Percentiles rank a stretch among this genome's conserved stretches.
Evolutionary conservation across 2,329 filamentous ascomycete genomes (phyloP).

Genomic region (Colletotrichum ledebouriae): DNA sequence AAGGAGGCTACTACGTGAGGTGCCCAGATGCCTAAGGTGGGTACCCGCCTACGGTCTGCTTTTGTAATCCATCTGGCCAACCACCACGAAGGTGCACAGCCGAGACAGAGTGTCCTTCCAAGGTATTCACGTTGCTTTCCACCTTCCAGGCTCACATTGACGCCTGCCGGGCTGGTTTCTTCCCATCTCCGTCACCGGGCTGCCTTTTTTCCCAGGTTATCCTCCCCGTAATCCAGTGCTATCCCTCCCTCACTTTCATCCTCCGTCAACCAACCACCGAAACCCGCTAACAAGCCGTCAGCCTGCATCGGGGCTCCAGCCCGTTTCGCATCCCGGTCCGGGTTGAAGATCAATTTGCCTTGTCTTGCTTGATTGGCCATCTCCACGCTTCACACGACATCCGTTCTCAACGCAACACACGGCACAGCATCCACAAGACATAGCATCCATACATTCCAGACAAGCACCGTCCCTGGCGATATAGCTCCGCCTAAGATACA

Average conservation of each 20-base stretch:
- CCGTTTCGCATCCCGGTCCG: slow-evolving; percentile 29
- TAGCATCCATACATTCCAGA: slow-evolving; percentile 3
- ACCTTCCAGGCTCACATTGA: no score
- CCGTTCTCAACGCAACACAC: neutral
- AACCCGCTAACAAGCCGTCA: neutral
- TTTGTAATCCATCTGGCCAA: neutral
- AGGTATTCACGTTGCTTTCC: neutral
- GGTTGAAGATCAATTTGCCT: slow-evolving; percentile 18
- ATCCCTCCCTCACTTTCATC: no score
- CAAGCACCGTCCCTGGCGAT: neutral
- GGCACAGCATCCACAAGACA: slow-evolving; percentile 1
- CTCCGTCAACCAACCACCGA: slow-evolving; percentile 2
- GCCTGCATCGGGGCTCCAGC: slow-evolving; percentile 5
- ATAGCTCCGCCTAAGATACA: slow-evolving; percentile 1
- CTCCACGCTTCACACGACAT: neutral
- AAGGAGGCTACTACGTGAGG: neutral
- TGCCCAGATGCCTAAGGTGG: neutral
- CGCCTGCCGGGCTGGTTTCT: no score
- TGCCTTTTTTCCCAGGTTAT: no score
- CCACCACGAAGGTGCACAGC: neutral
- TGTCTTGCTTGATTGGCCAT: neutral
- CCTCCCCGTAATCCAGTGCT: no score
- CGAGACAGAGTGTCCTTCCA: neutral
- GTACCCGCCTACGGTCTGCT: neutral
- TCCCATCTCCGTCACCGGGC: no score